A percentile compares a stretch with the other conserved stretches of the same genome.
Conservation (phyloP, 129 eudicot genomes). For the Silybum marianum region DNA sequence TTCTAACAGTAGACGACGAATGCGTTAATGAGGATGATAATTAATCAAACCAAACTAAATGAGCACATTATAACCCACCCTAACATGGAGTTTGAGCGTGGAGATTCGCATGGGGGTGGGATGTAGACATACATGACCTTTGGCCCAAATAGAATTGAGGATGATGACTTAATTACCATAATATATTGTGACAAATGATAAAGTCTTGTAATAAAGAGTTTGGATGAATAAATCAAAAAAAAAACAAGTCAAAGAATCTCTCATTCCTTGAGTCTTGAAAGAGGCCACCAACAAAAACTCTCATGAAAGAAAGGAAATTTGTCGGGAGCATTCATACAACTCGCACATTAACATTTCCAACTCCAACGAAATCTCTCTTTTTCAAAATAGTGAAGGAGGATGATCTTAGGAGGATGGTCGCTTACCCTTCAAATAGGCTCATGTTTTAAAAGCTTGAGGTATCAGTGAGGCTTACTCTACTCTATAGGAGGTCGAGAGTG, state of each 20-base stretch:
- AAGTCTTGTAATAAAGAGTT: neutral
- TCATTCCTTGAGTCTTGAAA: neutral
- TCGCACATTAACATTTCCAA: neutral
- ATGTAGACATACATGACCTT: neutral
- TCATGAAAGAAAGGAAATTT: neutral
- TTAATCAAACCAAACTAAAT: neutral
- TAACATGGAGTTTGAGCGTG: neutral
- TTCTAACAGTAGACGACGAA: neutral
- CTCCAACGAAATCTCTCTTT: neutral
- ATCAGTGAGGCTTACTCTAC: neutral
- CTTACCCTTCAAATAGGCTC: neutral
- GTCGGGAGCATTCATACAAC: neutral
- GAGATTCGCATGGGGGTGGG: neutral
- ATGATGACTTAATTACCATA: too few species aligned
- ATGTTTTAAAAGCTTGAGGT: neutral
- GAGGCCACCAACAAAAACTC: neutral
- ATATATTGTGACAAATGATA: too few species aligned
- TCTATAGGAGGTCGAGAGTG: neutral
- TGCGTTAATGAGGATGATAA: neutral
- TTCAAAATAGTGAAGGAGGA: neutral
- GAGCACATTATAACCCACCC: neutral
- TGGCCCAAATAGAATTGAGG: neutral
- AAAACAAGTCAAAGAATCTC: neutral
- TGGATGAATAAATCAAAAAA: neutral
- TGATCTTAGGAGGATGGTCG: neutral